phyloP scores from a whole-genome alignment of 2,329 filamentous ascomycete species.

The Ploettnerulaceae sp. region DNA sequence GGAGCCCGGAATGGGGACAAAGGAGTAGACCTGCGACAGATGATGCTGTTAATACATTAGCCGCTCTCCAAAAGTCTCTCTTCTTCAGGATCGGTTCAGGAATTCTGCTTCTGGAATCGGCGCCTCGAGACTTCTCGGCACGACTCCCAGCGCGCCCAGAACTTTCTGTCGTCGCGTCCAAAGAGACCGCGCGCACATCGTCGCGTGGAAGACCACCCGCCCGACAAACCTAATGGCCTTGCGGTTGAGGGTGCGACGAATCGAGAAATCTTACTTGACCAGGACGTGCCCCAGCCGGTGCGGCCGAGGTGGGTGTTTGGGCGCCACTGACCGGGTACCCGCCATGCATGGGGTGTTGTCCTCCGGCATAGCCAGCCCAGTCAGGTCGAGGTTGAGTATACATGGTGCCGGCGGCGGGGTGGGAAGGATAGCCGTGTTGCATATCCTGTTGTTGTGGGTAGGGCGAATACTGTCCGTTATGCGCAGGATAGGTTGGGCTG shows the following conservation, averaged over 20 bases:
- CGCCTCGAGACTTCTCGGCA: slow-evolving; percentile 15
- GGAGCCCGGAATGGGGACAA: slow-evolving; percentile 93
- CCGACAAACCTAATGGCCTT: slow-evolving; percentile 3
- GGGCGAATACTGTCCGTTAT: slow-evolving; percentile 70
- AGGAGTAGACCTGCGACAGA: slow-evolving; percentile 84
- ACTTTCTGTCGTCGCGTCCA: neutral
- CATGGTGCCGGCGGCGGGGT: slow-evolving; percentile 50
- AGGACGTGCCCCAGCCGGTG: slow-evolving; percentile 48
- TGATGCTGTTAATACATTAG: slow-evolving; percentile 38
- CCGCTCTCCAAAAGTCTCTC: slow-evolving; percentile 20
- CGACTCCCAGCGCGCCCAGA: slow-evolving; percentile 1
- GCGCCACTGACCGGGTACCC: slow-evolving; percentile 33
- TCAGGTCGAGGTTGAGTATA: slow-evolving; percentile 69
- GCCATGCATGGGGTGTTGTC: slow-evolving; percentile 31
- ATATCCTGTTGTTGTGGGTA: slow-evolving; percentile 85
- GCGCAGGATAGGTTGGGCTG: slow-evolving; percentile 84
- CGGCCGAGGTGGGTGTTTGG: slow-evolving; percentile 48
- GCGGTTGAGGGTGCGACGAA: neutral
- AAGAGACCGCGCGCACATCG: neutral
- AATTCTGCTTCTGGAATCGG: neutral
- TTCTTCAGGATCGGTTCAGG: too few relatives aligned
- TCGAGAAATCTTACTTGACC: slow-evolving; percentile 51
- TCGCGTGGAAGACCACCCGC: slow-evolving; percentile 2
- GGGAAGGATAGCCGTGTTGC: slow-evolving; percentile 68
- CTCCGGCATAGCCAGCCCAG: slow-evolving; percentile 63